These are phyloP conservation scores for Hydnomerulius pinastri DNA, from an alignment of 768 basidiomycete genomes.

Conservation along the genomic window DNA sequence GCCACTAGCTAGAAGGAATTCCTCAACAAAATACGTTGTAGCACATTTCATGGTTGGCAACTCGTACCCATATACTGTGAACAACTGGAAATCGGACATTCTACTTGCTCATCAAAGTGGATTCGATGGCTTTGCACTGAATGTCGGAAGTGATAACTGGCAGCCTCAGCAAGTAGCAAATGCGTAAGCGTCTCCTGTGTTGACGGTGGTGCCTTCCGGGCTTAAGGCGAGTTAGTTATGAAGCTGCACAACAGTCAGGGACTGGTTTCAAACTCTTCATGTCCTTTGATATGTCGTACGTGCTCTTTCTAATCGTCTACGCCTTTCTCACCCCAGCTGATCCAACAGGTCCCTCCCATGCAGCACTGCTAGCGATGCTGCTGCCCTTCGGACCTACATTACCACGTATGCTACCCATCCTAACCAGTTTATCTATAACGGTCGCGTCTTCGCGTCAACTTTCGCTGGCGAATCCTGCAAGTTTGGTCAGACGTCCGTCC, in stretches of 20 bases:
- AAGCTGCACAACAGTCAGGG: constrained; percentile 52
- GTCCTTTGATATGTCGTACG: constrained; percentile 78
- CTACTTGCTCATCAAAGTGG: constrained; percentile 54
- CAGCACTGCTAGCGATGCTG: constrained; percentile 46
- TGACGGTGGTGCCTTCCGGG: constrained; percentile 4
- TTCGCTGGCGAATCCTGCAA: constrained; percentile 71
- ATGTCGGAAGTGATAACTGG: constrained; percentile 67
- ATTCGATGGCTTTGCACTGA: constrained; percentile 73
- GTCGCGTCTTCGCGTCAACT: constrained; percentile 61
- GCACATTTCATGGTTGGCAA: constrained; percentile 68
- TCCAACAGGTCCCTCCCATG: constrained; percentile 55
- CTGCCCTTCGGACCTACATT: constrained; percentile 54
- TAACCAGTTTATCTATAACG: constrained; percentile 54
- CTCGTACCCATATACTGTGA: constrained; percentile 55
- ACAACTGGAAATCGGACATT: constrained; percentile 52
- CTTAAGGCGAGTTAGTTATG: constrained; percentile 43
- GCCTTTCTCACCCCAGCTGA: neutral
- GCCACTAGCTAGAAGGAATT: constrained; percentile 13
- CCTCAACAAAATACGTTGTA: constrained; percentile 46
- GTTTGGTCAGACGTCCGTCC: constrained; percentile 56
- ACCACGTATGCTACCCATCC: constrained; percentile 54
- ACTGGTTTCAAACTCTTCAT: constrained; percentile 72
- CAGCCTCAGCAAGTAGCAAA: constrained; percentile 60
- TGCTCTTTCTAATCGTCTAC: constrained; percentile 13
- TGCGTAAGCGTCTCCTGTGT: constrained; percentile 46